These are phyloP conservation scores for Cryptococcus sp. DNA, from an alignment of 1,284 basidiomycete species.

Conservation along the genomic window DNA sequence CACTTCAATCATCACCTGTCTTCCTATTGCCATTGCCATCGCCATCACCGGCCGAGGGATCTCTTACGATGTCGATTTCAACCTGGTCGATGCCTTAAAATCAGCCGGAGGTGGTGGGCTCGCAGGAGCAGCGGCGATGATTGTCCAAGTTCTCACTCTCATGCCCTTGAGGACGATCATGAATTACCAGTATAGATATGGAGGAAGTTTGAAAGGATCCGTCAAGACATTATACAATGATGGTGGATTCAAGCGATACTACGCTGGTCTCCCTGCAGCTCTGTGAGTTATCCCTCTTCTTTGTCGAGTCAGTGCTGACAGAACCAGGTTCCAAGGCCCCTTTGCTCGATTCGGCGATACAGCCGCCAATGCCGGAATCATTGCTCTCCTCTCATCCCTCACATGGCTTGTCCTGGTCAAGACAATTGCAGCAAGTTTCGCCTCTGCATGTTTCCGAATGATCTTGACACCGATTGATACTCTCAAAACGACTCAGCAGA, in stretches of 20 bases:
- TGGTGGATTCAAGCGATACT: slow-evolving; percentile 74
- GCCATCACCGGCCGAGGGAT: slow-evolving; percentile 35
- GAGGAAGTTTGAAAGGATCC: slow-evolving; percentile 64
- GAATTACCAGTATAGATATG: slow-evolving; percentile 76
- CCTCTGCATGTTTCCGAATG: slow-evolving; percentile 71
- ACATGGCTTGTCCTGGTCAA: slow-evolving; percentile 42
- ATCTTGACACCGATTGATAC: slow-evolving; percentile 82
- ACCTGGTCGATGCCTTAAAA: slow-evolving; percentile 66
- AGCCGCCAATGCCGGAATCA: slow-evolving; percentile 51
- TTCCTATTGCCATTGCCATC: slow-evolving; percentile 33
- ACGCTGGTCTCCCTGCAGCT: slow-evolving; percentile 74
- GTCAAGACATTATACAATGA: slow-evolving; percentile 64
- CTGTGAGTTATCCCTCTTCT: slow-evolving; percentile 56
- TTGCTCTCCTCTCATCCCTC: slow-evolving; percentile 36
- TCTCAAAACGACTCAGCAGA: slow-evolving; percentile 85
- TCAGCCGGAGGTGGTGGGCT: slow-evolving; percentile 77
- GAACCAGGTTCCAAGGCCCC: slow-evolving; percentile 40
- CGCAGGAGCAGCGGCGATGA: slow-evolving; percentile 79
- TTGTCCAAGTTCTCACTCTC: slow-evolving; percentile 76
- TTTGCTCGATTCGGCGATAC: slow-evolving; percentile 75
- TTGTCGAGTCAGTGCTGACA: neutral
- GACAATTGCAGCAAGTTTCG: slow-evolving; percentile 37
- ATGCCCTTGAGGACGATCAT: slow-evolving; percentile 75
- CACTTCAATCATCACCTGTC: slow-evolving; percentile 25
- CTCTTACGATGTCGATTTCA: slow-evolving; percentile 58